These are phyloP conservation scores for Aquilaria agallochum DNA, from an alignment of 441 rosid genomes.

Conservation along the genomic window DNA sequence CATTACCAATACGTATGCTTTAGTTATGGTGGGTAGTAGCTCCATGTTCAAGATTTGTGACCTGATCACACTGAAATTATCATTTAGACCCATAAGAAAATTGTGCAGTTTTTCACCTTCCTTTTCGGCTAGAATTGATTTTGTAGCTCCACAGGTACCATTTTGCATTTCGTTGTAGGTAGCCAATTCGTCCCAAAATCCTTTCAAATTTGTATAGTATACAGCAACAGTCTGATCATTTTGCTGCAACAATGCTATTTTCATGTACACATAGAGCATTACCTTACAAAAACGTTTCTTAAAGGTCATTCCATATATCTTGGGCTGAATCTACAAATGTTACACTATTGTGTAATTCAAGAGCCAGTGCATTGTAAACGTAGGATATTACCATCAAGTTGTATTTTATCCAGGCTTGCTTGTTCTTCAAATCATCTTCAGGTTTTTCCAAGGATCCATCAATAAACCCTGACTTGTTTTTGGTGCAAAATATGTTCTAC, in stretches of 20 bases:
- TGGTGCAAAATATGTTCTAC: neutral
- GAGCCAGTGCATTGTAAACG: neutral
- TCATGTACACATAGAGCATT: neutral
- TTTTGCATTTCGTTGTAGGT: neutral
- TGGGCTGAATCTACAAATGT: neutral
- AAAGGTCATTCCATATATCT: neutral
- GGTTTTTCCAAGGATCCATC: neutral
- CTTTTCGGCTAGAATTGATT: no score
- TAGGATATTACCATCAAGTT: neutral
- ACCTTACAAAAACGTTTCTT: neutral
- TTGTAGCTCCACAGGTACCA: neutral
- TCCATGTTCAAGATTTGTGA: no score
- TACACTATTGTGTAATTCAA: neutral
- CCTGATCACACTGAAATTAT: no score
- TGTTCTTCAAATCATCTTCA: neutral
- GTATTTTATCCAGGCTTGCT: neutral
- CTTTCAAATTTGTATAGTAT: neutral
- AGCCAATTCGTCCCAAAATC: neutral
- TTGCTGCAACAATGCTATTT: neutral
- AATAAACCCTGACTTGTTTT: neutral
- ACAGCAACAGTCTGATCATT: neutral
- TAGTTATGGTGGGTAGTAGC: neutral
- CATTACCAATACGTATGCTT: neutral
- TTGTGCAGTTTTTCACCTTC: neutral
- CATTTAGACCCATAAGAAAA: neutral